Percentiles rank a stretch among this genome's conserved stretches.
These are phyloP conservation scores for Boletellus ananas DNA, from an alignment of 768 basidiomycete genomes.

Conservation along the genomic window DNA sequence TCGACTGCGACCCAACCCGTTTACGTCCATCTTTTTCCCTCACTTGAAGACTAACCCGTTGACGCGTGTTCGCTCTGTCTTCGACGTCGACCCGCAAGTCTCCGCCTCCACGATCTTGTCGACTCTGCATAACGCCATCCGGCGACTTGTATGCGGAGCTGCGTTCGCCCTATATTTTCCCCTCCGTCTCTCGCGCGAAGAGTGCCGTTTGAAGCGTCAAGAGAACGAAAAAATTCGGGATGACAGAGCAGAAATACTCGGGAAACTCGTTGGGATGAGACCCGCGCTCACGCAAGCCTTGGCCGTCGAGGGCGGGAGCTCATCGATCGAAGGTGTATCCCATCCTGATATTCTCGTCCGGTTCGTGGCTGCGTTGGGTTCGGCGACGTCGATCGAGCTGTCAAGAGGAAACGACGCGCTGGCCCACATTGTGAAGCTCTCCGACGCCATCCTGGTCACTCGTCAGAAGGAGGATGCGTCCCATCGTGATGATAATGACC, in stretches of 20 bases:
- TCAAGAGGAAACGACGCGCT: conserved; percentile 8
- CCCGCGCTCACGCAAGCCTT: conserved; percentile 39
- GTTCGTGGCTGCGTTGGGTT: conserved; percentile 19
- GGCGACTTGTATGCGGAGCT: conserved; percentile 11
- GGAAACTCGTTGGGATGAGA: conserved; percentile 55
- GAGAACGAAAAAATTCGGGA: conserved; percentile 63
- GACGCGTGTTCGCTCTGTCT: conserved; percentile 12
- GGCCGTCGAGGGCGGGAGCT: conserved; percentile 3
- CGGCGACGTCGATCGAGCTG: conserved; percentile 13
- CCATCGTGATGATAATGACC: conserved; percentile 33
- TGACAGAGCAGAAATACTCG: conserved; percentile 63
- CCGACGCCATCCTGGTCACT: conserved; percentile 19
- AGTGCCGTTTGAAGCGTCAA: conserved; percentile 58
- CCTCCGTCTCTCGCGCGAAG: conserved; percentile 59
- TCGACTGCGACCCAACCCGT: conserved; percentile 44
- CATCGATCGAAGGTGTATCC: neutral
- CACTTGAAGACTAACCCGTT: conserved; percentile 42
- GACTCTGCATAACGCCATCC: conserved; percentile 6
- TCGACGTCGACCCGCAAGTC: neutral
- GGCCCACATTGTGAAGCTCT: conserved; percentile 16
- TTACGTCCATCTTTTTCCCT: conserved; percentile 63
- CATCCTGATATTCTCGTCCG: conserved; percentile 18
- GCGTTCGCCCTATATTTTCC: conserved; percentile 40
- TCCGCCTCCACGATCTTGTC: conserved; percentile 10
- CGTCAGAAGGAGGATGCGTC: conserved; percentile 28